Base-by-base conservation (phyloP, 257 asterid species). In the Solanum virginianum region DNA sequence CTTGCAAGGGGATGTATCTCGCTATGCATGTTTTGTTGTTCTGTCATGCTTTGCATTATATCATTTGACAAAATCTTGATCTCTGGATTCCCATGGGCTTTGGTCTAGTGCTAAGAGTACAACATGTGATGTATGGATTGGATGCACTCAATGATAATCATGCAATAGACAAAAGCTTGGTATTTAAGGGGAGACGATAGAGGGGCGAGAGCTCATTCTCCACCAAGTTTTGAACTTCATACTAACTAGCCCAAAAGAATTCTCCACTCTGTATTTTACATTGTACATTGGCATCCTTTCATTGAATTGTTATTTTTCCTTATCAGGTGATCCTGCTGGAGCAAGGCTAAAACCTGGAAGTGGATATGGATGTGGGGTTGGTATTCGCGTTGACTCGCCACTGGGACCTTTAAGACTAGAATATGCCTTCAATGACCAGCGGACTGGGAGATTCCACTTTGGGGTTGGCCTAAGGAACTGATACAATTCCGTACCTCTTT, bases 271-370 rank as follows among this genome's bases (percentile, higher is more conserved):
- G 80, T 69, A 18, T 13, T 49, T 77, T 53, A 45, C 60, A 59
- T 15, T 51, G 10, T 16, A 77, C 24, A 14, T 49, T 15, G 62
- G 82, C 82, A 26, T 1, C 47, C 26, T 51, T 77, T 5, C 60
- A 77, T 9, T 15, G 51, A 16, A 51, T 24, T 77, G 7, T 45
- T 59, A 22, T 26, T n/a, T 83, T 51, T 69, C 10, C 56, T 66
- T 51, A 29, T 72, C 89, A 96, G 99, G 99, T 55, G 98, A 97
- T 88, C 99, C 98, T 22, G 98, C 97, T 60, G 99, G 98, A 83
- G 96, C 98, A 84, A 93, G 99, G 90, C 91, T 90, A 77, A 97
- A 97, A 91, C 91, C 98, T 15, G 98, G 99, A 70, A 97, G 98
- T 63, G 99, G 98, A 62, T 95, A 97, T 18, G 98, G 99, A 54